A percentile compares a stretch with the other conserved stretches of the same genome.
phyloP scores from a whole-genome alignment of 306 rosid genomes.

The Castanea mollissima region DNA sequence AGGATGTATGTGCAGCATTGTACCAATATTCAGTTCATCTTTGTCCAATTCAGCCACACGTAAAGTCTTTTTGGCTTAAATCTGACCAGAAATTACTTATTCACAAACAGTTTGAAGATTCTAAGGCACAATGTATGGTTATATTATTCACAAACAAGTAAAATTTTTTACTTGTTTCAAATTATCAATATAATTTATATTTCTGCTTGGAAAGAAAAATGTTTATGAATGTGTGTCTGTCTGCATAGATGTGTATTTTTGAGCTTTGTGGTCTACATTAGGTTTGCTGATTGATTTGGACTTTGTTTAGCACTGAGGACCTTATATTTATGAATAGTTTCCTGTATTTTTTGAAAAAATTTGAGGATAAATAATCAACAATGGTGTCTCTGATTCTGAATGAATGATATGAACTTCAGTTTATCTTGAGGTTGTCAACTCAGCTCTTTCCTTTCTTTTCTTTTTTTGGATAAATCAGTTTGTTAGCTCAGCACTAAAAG shows the following conservation, averaged over 20 bases:
- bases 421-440: constrained; percentile 7
- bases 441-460: background rate
- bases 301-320: background rate
- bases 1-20: background rate
- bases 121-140: background rate
- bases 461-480: constrained; percentile 47
- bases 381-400: background rate
- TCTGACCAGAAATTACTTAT: background rate
- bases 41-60: background rate
- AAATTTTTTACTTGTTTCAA: background rate
- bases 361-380: background rate
- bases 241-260: background rate
- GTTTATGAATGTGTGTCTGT: background rate
- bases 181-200: background rate
- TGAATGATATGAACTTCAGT: background rate
- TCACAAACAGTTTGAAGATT: background rate
- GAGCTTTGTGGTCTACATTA: background rate
- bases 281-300: background rate
- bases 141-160: background rate
- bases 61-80: background rate
- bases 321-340: background rate
- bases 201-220: background rate
- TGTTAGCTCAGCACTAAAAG: constrained; percentile 69
- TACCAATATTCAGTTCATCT: background rate
- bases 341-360: background rate